These are phyloP conservation scores for Hypseocharis bilobata DNA, from an alignment of 441 rosid genomes.

Conservation along the genomic window DNA sequence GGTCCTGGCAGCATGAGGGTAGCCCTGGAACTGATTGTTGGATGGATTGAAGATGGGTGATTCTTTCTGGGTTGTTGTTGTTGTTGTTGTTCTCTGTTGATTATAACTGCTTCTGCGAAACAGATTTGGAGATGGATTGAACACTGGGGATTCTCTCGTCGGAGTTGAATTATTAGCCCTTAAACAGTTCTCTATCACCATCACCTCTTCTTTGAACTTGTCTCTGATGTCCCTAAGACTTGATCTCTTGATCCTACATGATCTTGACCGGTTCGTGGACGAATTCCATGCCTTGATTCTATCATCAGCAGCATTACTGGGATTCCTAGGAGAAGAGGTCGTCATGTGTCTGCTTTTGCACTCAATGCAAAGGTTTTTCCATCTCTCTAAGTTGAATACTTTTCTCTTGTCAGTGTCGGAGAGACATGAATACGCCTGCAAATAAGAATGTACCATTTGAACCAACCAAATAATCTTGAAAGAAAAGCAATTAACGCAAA, in stretches of 20 bases:
- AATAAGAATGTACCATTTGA: neutral
- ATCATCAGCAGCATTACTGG: no score
- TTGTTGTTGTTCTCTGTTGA: neutral
- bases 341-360: constrained; percentile 38
- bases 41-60: constrained; percentile 66
- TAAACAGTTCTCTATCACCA: constrained; percentile 62
- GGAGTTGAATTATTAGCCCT: constrained; percentile 34
- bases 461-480: no score
- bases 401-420: constrained; percentile 44
- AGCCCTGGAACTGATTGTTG: constrained; percentile 45
- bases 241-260: constrained; percentile 16
- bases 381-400: constrained; percentile 47
- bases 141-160: constrained; percentile 27
- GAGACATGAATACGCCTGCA: constrained; percentile 67
- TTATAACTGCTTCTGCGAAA: constrained; percentile 16
- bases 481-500: no score
- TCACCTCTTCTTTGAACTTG: constrained; percentile 66
- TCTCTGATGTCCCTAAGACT: constrained; percentile 40
- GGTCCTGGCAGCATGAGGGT: constrained; percentile 64
- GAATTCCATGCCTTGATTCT: constrained; percentile 14
- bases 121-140: constrained; percentile 22
- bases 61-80: constrained; percentile 31
- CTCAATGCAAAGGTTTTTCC: constrained; percentile 41
- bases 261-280: constrained; percentile 25
- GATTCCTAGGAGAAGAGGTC: no score